phyloP scores from a whole-genome alignment of 2,329 filamentous ascomycete species.

The Ophiognomonia clavigignenti-juglandacearum region DNA sequence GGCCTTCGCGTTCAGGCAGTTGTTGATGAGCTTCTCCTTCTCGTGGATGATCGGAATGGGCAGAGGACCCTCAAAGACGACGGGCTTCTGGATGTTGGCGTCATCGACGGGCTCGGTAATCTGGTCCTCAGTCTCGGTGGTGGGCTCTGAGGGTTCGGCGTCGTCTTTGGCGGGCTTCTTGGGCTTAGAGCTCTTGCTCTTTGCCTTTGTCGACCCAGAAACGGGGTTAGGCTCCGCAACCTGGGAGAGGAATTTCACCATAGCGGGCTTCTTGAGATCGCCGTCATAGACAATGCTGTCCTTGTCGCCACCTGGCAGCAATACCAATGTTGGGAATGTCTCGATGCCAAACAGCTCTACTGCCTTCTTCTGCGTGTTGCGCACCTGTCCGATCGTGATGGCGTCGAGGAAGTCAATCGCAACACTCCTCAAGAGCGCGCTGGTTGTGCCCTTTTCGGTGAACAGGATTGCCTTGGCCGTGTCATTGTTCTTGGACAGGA shows the following conservation, averaged over 20 bases:
- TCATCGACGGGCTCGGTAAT: constrained; percentile 39
- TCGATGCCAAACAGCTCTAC: constrained; percentile 71
- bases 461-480: constrained; percentile 85
- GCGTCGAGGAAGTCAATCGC: constrained; percentile 86
- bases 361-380: constrained; percentile 70
- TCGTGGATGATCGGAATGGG: constrained; percentile 63
- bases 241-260: constrained; percentile 79
- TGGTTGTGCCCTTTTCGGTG: constrained; percentile 86
- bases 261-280: constrained; percentile 76
- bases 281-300: constrained; percentile 72
- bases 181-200: constrained; percentile 35
- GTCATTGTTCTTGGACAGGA: constrained; percentile 63
- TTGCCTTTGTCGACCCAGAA: constrained; percentile 49
- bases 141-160: constrained; percentile 34
- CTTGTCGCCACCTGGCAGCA: constrained; percentile 67
- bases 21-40: constrained; percentile 57
- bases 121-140: constrained; percentile 27
- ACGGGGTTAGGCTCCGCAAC: constrained; percentile 75
- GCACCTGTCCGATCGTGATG: constrained; percentile 75
- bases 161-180: constrained; percentile 26
- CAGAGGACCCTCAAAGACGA: constrained; percentile 50
- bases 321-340: constrained; percentile 74
- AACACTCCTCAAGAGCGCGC: constrained; percentile 73
- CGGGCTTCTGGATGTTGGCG: constrained; percentile 39
- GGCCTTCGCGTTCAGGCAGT: constrained; percentile 72